Evolutionary conservation across 2,329 filamentous ascomycete species (phyloP), one percentile per base, ranked within the genome.

Genomic region (Fusarium clavum): DNA sequence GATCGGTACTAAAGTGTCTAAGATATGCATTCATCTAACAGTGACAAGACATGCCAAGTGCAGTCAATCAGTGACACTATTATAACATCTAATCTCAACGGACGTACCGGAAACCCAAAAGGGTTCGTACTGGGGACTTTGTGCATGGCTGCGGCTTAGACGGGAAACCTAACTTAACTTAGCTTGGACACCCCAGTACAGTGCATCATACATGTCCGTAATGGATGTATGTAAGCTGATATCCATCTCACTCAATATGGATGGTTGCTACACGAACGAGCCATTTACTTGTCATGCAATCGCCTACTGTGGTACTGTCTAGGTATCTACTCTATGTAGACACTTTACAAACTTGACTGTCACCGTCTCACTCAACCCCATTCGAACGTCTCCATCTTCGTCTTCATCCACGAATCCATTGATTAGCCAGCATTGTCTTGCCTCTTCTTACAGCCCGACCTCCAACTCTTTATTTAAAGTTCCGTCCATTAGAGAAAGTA

Each of bases 391-490:
- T 40, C 40, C 18, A 12, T 32, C 46, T 22, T 22, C 5, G 16
- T 34, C 14, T 20, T n/a, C 32, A 20, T 41, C 8, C 24, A 27
- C 18, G 6, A 18, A 41, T 10, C 22, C 24, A 27, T n/a, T 20
- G 24, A 16, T 53, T 53, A n/a, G n/a, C 38, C 41, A 25, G 20
- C 8, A 13, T 22, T 43, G 32, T 43, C n/a, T 29, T 8, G 25
- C n/a, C n/a, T 40, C 22, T n/a, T 29, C n/a, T 27, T 14, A 53
- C n/a, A n/a, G n/a, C 54, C 44, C 54, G 27, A 60, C 53, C 61
- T 59, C 62, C 53, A 52, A 51, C 27, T 27, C 43, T 51, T 64
- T 65, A 59, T 25, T 53, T 43, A 41, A 47, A 52, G 52, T 65
- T 65, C 46, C 27, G 32, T 34, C 47, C 38, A 53, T 54, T 30